phyloP scores from a whole-genome alignment of 805 yeast genomes.

The Saccharomycopsis fibuligera region DNA sequence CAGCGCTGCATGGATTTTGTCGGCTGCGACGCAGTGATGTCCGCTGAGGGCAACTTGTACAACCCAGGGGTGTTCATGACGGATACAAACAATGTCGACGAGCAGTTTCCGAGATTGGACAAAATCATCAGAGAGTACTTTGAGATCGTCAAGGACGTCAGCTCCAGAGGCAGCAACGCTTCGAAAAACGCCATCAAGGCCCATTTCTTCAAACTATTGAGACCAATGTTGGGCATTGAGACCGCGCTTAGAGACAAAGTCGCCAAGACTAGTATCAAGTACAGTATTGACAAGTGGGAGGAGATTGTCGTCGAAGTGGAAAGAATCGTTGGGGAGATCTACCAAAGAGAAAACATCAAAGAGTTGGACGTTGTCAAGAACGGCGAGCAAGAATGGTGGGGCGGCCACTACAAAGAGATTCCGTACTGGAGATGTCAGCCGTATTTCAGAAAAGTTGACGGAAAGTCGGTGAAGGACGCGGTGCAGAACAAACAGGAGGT shows the following conservation, averaged over 20 bases:
- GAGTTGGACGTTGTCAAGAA: slow-evolving; percentile 50
- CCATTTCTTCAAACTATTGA: slow-evolving; percentile 80
- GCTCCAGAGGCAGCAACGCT: slow-evolving; percentile 52
- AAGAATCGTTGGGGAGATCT: slow-evolving; percentile 49
- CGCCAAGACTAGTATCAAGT: slow-evolving; percentile 37
- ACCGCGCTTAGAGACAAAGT: slow-evolving; percentile 72
- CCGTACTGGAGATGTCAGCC: slow-evolving; percentile 99
- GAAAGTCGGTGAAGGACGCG: slow-evolving; percentile 31
- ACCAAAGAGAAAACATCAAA: slow-evolving; percentile 43
- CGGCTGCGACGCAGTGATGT: slow-evolving; percentile 87
- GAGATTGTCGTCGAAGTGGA: slow-evolving; percentile 63
- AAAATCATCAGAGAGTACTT: slow-evolving; percentile 76
- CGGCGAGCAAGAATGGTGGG: slow-evolving; percentile 36
- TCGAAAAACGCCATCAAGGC: slow-evolving; percentile 82
- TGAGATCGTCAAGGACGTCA: slow-evolving; percentile 56
- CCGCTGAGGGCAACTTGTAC: slow-evolving; percentile 91
- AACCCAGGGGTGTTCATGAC: slow-evolving; percentile 81
- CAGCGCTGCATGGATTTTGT: slow-evolving; percentile 58
- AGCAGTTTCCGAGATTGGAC: slow-evolving; percentile 82
- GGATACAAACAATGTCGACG: slow-evolving; percentile 40
- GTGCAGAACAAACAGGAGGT: slow-evolving; percentile 1
- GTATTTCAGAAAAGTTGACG: slow-evolving; percentile 83
- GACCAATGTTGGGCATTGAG: slow-evolving; percentile 71
- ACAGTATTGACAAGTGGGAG: slow-evolving; percentile 45
- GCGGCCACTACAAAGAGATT: slow-evolving; percentile 50